These are phyloP conservation scores for Balamuthia mandrillaris DNA, from an alignment of 208 protist species.

Conservation along the genomic window DNA sequence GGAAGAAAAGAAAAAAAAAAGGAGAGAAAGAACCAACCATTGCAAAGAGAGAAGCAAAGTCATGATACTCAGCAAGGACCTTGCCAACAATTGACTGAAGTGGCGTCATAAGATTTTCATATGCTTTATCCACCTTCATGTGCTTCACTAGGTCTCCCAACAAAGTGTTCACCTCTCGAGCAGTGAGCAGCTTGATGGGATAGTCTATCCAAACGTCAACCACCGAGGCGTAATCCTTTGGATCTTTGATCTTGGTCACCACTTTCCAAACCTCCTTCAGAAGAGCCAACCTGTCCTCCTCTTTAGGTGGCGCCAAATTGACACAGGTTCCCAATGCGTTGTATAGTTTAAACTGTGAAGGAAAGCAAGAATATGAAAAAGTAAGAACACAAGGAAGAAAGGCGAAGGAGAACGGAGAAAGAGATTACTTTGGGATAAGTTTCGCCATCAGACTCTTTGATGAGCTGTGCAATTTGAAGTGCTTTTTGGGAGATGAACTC, in stretches of 20 bases:
- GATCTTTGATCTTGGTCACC: conserved; percentile 52
- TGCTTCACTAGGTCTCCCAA: conserved; percentile 67
- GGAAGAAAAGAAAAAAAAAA: not conserved
- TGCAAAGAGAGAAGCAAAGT: conserved; percentile 52
- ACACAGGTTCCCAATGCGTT: conserved; percentile 61
- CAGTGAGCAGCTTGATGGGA: conserved; percentile 65
- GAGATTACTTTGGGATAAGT: conserved; percentile 1
- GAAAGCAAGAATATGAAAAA: not conserved
- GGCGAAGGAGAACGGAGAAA: not conserved
- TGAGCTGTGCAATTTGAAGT: conserved; percentile 45
- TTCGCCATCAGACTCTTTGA: conserved; percentile 44
- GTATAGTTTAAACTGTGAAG: conserved; percentile 39
- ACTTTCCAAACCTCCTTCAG: conserved; percentile 75
- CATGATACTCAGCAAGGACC: conserved; percentile 45
- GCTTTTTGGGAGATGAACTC: conserved; percentile 52
- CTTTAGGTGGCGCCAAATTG: conserved; percentile 37
- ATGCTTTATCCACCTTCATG: conserved; percentile 51
- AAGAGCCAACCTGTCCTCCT: conserved; percentile 38
- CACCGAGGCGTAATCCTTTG: conserved; percentile 67
- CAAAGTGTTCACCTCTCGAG: conserved; percentile 65
- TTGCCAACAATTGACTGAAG: conserved; percentile 68
- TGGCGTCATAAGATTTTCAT: conserved; percentile 54
- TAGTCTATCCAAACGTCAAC: conserved; percentile 77
- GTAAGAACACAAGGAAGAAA: not conserved
- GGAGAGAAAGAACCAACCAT: not conserved